Conservation (phyloP, 208 protist species). For the Crithidia sp. region DNA sequence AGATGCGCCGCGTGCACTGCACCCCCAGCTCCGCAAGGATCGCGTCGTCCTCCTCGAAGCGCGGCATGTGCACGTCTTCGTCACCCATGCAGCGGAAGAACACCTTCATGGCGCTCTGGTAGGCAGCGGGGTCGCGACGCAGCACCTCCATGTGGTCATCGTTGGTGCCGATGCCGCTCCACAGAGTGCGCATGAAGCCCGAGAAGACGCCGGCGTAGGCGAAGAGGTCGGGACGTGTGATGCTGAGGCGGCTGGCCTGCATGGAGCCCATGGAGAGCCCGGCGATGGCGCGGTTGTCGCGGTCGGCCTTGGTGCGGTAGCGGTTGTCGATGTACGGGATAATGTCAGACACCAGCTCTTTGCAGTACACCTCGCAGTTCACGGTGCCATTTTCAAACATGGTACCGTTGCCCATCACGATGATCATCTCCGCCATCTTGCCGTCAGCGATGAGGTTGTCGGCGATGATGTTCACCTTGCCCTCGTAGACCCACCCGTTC, state of each 20-base stretch:
- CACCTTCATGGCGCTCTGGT: slow-evolving; percentile 29
- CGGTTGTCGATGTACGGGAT: slow-evolving; percentile 39
- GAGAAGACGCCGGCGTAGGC: slow-evolving; percentile 42
- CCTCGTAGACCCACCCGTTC: slow-evolving; percentile 26
- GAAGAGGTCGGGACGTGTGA: slow-evolving; percentile 37
- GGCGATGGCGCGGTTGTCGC: slow-evolving; percentile 38
- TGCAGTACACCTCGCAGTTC: slow-evolving; percentile 7
- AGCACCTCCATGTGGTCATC: slow-evolving; percentile 32
- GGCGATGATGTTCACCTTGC: slow-evolving; percentile 51
- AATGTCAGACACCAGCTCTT: slow-evolving; percentile 26
- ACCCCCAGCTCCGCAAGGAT: slow-evolving; percentile 35
- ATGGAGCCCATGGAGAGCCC: slow-evolving; percentile 46
- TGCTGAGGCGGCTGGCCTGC: slow-evolving; percentile 35
- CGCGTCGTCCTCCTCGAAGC: slow-evolving; percentile 35
- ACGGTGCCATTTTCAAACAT: slow-evolving; percentile 13
- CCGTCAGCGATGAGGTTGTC: slow-evolving; percentile 43
- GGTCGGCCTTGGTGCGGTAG: slow-evolving; percentile 35
- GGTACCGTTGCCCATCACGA: slow-evolving; percentile 32
- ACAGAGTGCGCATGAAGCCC: slow-evolving; percentile 32
- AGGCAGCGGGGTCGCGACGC: slow-evolving; percentile 13
- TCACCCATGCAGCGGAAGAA: slow-evolving; percentile 40
- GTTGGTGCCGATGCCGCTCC: slow-evolving; percentile 16
- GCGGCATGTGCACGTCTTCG: slow-evolving; percentile 15
- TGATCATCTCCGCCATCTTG: slow-evolving; percentile 27
- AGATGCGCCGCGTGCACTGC: slow-evolving; percentile 31